Evolutionary conservation across 2,329 filamentous ascomycete species (phyloP).

Genomic region (Apiospora kogelbergensis): DNA sequence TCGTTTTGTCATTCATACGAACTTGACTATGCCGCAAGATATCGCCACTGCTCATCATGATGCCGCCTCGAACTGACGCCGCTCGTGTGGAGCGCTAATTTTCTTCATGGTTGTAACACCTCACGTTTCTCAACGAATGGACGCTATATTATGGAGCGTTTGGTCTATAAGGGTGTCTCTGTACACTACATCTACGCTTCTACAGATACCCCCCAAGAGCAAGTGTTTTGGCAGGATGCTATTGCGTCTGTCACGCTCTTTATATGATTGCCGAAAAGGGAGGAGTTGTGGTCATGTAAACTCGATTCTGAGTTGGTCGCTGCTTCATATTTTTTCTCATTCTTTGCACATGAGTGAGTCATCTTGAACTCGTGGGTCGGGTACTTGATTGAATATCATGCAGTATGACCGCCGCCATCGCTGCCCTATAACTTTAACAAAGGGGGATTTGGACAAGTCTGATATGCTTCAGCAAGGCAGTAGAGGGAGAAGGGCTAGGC

Average conservation of each 20-base stretch:
- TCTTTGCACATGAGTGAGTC: neutral
- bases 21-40: neutral
- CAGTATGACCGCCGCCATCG: neutral
- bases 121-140: neutral
- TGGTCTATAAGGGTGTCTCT: conserved; percentile 5
- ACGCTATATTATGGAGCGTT: conserved; percentile 2
- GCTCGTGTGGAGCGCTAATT: neutral
- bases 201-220: conserved; percentile 5
- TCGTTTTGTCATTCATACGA: conserved; percentile 22
- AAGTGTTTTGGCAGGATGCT: conserved; percentile 4
- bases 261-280: neutral
- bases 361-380: neutral
- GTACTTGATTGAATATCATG: conserved; percentile 7
- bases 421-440: neutral
- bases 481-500: neutral
- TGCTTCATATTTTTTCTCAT: neutral
- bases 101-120: neutral
- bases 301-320: conserved; percentile 1
- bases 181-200: conserved; percentile 7
- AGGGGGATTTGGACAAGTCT: neutral
- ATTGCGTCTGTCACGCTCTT: neutral
- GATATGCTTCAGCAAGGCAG: neutral
- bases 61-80: neutral
- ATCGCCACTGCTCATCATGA: neutral
- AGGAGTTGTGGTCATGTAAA: neutral